phyloP scores from a whole-genome alignment of 345 rosid species.

The Euphorbia lathyris region DNA sequence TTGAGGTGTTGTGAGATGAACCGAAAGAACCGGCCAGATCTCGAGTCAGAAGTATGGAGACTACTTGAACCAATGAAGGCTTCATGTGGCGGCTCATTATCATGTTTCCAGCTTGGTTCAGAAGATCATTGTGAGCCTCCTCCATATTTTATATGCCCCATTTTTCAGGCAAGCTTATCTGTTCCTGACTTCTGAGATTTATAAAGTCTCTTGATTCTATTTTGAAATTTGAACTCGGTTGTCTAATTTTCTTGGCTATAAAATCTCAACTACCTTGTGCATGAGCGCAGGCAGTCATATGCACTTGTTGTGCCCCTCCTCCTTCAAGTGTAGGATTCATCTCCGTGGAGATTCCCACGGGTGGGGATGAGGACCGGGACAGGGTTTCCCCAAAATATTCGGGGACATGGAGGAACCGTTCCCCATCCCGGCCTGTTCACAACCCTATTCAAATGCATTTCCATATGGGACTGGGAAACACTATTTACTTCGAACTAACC shows the following conservation, averaged over 20 bases:
- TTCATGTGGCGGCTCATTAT: conserved; percentile 65
- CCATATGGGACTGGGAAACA: too few relatives aligned
- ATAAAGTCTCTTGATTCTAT: not conserved
- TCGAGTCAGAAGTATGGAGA: conserved; percentile 76
- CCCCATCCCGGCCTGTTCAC: too few relatives aligned
- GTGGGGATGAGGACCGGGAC: too few relatives aligned
- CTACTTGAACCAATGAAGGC: conserved; percentile 87
- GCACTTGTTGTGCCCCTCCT: not conserved
- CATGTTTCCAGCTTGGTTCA: conserved; percentile 33
- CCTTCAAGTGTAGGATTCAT: too few relatives aligned
- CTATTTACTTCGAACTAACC: not conserved
- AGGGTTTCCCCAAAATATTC: too few relatives aligned
- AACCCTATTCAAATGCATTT: not conserved
- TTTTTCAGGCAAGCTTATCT: conserved; percentile 57
- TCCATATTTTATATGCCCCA: conserved; percentile 75
- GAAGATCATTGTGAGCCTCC: conserved; percentile 60
- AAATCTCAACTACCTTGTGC: not conserved
- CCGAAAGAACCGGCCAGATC: conserved; percentile 69
- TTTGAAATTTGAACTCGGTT: not conserved
- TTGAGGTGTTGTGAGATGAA: conserved; percentile 78
- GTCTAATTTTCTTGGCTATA: not conserved
- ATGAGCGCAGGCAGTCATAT: not conserved
- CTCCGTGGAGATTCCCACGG: too few relatives aligned
- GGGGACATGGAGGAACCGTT: too few relatives aligned
- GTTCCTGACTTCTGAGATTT: not conserved